phyloP scores from a whole-genome alignment of 495 filamentous ascomycete genomes.

The Hypomontagnella monticulosa region DNA sequence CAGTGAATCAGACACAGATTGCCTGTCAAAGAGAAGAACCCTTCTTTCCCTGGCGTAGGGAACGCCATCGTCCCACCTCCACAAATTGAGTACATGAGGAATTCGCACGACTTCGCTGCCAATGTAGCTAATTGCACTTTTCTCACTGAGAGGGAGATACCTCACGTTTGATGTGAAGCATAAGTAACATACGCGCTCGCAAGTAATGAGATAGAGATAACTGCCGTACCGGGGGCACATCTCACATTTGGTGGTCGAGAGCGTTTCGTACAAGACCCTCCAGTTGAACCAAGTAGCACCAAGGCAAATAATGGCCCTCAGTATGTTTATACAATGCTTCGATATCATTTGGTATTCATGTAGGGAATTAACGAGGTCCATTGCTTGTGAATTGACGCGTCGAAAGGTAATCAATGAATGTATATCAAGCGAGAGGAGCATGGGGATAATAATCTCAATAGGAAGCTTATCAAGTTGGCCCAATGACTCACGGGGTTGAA shows the following conservation, averaged over 20 bases:
- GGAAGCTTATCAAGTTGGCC: too few relatives aligned
- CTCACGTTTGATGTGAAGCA: constrained; percentile 43
- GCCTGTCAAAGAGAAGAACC: neutral
- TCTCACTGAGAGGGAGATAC: constrained; percentile 37
- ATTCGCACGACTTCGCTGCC: constrained; percentile 3
- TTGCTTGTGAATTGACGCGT: constrained; percentile 38
- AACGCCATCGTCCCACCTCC: too few relatives aligned
- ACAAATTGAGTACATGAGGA: constrained; percentile 14
- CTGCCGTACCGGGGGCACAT: constrained; percentile 49
- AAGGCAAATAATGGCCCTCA: constrained; percentile 48
- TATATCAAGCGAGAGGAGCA: constrained; percentile 38
- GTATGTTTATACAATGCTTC: constrained; percentile 33
- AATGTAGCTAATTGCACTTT: neutral
- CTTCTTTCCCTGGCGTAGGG: neutral
- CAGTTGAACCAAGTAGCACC: constrained; percentile 40
- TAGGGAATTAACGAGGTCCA: constrained; percentile 33
- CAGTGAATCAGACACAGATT: neutral
- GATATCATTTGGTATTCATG: constrained; percentile 26
- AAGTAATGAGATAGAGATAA: constrained; percentile 50
- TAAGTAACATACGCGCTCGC: constrained; percentile 51
- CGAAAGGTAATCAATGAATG: constrained; percentile 42
- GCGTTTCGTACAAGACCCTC: constrained; percentile 43
- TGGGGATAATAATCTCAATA: constrained; percentile 22
- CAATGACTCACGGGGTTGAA: too few relatives aligned
- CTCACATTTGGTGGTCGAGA: constrained; percentile 47